Evolutionary conservation across 331 rosid genomes (phyloP).

Genomic region (Pyrus hybrid): DNA sequence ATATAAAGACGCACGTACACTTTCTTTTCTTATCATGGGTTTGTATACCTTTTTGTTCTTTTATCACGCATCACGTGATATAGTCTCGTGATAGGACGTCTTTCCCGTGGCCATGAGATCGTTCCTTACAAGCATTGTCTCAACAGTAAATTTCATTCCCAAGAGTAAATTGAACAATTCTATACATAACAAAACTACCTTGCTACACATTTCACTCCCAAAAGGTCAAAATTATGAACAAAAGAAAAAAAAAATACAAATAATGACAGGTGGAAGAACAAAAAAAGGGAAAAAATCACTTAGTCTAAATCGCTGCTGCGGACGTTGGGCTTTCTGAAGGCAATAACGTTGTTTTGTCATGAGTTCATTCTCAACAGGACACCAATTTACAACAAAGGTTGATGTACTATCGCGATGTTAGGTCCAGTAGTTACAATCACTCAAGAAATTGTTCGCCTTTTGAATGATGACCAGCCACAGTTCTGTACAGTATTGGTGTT

Average conservation of each 20-base stretch:
- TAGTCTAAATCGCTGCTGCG: not conserved
- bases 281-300: not conserved
- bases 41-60: too few relatives aligned
- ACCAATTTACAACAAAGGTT: not conserved
- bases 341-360: not conserved
- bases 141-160: not conserved
- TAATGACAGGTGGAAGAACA: not conserved
- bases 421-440: not conserved
- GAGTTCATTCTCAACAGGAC: not conserved
- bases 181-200: not conserved
- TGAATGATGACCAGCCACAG: not conserved
- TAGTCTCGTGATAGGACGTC: too few relatives aligned
- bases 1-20: too few relatives aligned
- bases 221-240: not conserved
- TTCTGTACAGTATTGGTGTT: not conserved
- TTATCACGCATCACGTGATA: too few relatives aligned
- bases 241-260: not conserved
- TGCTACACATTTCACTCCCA: slow-evolving; percentile 5
- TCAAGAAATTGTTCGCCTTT: not conserved
- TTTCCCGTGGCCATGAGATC: too few relatives aligned
- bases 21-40: too few relatives aligned
- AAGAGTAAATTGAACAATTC: not conserved
- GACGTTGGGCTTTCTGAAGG: not conserved
- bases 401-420: not conserved
- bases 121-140: not conserved